Conservation (phyloP, 345 rosid genomes). For the Syzygium aromaticum region DNA sequence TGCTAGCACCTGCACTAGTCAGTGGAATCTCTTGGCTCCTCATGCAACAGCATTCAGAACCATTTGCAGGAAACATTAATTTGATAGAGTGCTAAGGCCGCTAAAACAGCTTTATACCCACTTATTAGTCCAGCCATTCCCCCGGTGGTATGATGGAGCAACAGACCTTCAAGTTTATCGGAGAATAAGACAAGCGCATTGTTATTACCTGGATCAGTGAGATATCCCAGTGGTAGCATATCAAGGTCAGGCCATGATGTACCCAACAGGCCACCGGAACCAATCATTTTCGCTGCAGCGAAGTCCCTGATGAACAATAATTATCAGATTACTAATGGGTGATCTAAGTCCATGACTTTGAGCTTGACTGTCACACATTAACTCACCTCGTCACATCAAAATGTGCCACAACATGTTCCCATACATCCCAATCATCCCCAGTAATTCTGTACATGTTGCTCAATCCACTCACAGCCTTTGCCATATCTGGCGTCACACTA, state of each 20-base stretch:
- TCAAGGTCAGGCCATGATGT: slow-evolving; percentile 91
- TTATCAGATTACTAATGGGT: not conserved
- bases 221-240: slow-evolving; percentile 91
- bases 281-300: slow-evolving; percentile 51
- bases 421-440: slow-evolving; percentile 90
- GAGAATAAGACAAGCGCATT: not conserved
- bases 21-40: too few species aligned
- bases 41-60: too few species aligned
- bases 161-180: not conserved
- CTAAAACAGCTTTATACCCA: not conserved
- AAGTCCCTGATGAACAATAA: slow-evolving; percentile 43
- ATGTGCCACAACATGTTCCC: slow-evolving; percentile 76
- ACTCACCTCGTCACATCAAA: slow-evolving; percentile 70
- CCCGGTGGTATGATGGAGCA: not conserved
- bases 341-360: not conserved
- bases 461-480: slow-evolving; percentile 49
- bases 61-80: not conserved
- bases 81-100: not conserved
- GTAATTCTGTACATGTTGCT: slow-evolving; percentile 88
- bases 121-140: not conserved
- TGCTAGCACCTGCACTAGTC: too few species aligned
- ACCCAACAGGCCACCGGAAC: slow-evolving; percentile 52
- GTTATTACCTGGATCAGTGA: slow-evolving; percentile 61
- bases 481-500: slow-evolving; percentile 71
- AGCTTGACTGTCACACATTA: not conserved